A percentile compares a stretch with the other conserved stretches of the same genome.
Conservation (phyloP, 176 grass and related monocot genomes). For the Oryza nivara region DNA sequence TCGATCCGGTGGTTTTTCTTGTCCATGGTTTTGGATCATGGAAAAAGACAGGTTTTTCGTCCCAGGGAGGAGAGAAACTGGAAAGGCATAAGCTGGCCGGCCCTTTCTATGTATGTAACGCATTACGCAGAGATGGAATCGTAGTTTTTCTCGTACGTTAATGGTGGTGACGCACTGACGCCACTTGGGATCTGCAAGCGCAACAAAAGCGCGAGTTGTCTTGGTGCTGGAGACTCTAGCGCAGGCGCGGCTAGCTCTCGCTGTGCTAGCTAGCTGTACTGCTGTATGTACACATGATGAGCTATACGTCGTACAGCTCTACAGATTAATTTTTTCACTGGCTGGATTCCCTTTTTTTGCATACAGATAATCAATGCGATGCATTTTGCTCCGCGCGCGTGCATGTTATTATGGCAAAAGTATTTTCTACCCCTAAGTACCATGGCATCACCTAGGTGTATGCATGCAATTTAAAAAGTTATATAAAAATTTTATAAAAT, state of each 20-base stretch:
- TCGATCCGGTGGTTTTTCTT: neutral
- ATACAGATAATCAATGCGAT: too few relatives aligned
- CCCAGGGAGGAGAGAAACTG: neutral
- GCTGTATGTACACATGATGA: neutral
- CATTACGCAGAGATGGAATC: neutral
- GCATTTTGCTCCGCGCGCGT: neutral
- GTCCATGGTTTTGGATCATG: slow-evolving; percentile 37
- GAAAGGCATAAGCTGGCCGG: neutral
- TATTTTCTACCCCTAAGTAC: too few relatives aligned
- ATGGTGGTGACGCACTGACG: slow-evolving; percentile 1
- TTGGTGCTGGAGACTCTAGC: neutral
- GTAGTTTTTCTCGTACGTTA: too few relatives aligned
- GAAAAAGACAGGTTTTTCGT: slow-evolving; percentile 12
- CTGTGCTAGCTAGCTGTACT: neutral
- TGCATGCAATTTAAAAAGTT: too few relatives aligned
- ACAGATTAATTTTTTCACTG: neutral
- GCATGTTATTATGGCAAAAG: neutral
- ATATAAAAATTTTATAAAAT: too few relatives aligned
- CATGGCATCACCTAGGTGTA: too few relatives aligned
- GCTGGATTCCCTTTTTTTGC: neutral
- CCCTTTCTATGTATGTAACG: neutral
- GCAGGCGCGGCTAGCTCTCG: too few relatives aligned
- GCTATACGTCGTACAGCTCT: neutral
- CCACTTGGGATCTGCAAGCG: neutral
- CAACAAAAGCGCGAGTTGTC: slow-evolving; percentile 20